phyloP scores from a whole-genome alignment of 2,329 filamentous ascomycete species.

The Chrysosporium keratinophilum region DNA sequence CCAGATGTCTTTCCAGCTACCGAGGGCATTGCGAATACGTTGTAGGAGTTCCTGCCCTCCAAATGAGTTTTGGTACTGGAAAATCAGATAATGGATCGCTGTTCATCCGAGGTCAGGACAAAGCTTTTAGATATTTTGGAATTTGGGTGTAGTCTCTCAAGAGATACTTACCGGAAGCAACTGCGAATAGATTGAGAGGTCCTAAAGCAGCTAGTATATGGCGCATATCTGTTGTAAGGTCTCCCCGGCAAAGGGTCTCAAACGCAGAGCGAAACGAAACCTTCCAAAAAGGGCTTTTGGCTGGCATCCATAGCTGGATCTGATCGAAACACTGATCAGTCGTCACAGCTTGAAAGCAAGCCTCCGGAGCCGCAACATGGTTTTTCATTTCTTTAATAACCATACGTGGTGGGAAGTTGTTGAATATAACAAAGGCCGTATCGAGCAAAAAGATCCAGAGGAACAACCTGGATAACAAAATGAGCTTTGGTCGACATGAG shows the following conservation, averaged over 20 bases:
- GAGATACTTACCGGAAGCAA: constrained; percentile 1
- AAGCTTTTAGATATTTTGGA: too few species aligned
- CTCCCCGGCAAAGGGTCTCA: background rate
- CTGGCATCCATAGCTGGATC: constrained; percentile 1
- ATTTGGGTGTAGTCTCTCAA: too few species aligned
- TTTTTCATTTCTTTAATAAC: constrained; percentile 6
- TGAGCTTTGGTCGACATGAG: background rate
- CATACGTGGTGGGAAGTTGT: constrained; percentile 1
- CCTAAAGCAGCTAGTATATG: constrained; percentile 1
- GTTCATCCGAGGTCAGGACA: background rate
- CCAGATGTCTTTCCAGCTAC: constrained; percentile 2
- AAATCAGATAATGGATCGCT: constrained; percentile 1
- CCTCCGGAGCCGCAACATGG: constrained; percentile 1
- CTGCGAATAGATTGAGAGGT: background rate
- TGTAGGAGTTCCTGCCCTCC: background rate
- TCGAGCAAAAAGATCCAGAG: background rate
- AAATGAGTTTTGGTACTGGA: constrained; percentile 1
- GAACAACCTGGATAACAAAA: background rate
- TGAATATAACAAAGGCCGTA: constrained; percentile 4
- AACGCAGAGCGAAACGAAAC: constrained; percentile 4
- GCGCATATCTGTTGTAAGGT: constrained; percentile 1
- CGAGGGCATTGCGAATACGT: background rate
- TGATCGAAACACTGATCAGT: background rate
- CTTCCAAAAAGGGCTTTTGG: background rate
- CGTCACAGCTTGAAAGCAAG: background rate